Base-by-base conservation (phyloP, 2,329 filamentous ascomycete species). In the Lecanicillium sp. region DNA sequence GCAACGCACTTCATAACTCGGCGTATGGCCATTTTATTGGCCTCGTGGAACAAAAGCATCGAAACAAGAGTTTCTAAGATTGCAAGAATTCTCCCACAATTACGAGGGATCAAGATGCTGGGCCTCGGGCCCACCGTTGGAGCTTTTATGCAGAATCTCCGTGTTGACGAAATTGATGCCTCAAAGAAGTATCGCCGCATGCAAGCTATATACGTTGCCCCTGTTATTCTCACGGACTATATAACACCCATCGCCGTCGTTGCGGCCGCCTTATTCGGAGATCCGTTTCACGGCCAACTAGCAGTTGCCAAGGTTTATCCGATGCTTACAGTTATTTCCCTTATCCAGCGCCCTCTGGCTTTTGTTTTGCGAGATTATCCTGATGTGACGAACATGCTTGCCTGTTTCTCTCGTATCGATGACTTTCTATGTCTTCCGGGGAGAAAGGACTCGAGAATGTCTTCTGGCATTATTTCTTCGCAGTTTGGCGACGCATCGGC, bases 41-140 rank as follows among this genome's bases (percentile, higher is more conserved):
- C 29, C 5, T 7, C 2, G 11, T 48, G 45, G 45, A 40, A 48
- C 14, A 21, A 48, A 14, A 17, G 38, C 3, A 41, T 48, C 14
- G 37, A 48, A 20, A 4, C 4, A 3, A 19, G 45, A 14, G 29
- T 48, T 12, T 19, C 37, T 1, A 30, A 48, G 21, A 48, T 30
- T 9, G 30, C 27, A 4, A 36, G n/a, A 12, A 20, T 48, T 19
- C n/a, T 48, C 21, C 37, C 36, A 9, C 45, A 48, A 17, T 17
- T 48, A 4, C 41, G 19, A 8, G 21, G 15, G 2, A 48, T 48
- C 15, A 48, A 48, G 21, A 41, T 48, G 45, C 24, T 48, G 3
- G 45, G 45, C 1, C 20, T 48, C 2, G 29, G 26, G 8, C 17
- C 15, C 4, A 33, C 29, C 4, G 14, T 44, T 9, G 27, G 4